Percentiles rank a stretch among this genome's conserved stretches.
These are phyloP conservation scores for Cryptococcus jaspeensis DNA, from an alignment of 1,284 basidiomycete species.

Conservation along the genomic window DNA sequence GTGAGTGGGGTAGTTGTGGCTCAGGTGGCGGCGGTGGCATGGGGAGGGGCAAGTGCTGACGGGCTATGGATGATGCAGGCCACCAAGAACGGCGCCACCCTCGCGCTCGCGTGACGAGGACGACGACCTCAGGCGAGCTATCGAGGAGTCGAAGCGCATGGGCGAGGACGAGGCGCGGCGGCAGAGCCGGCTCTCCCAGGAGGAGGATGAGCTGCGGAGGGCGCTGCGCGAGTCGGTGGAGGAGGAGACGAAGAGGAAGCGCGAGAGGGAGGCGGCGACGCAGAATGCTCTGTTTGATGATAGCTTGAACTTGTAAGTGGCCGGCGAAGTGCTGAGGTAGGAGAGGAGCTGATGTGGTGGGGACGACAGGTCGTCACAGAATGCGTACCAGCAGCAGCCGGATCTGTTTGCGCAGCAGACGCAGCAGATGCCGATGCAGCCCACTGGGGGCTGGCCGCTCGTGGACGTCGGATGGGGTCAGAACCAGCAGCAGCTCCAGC, in stretches of 20 bases:
- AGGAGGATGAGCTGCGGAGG: slow-evolving; percentile 72
- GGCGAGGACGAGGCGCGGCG: slow-evolving; percentile 71
- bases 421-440: slow-evolving; percentile 36
- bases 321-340: not conserved
- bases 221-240: slow-evolving; percentile 83
- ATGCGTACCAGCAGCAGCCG: slow-evolving; percentile 43
- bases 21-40: not conserved
- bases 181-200: slow-evolving; percentile 43
- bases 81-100: slow-evolving; percentile 4
- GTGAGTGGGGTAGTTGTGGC: slow-evolving; percentile 2
- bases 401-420: slow-evolving; percentile 44
- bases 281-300: slow-evolving; percentile 82
- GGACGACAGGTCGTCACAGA: slow-evolving; percentile 21
- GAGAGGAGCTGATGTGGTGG: not conserved
- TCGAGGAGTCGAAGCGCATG: slow-evolving; percentile 80
- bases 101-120: slow-evolving; percentile 59
- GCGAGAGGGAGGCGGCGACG: slow-evolving; percentile 71
- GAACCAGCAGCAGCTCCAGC: slow-evolving; percentile 55
- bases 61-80: not conserved
- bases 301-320: slow-evolving; percentile 63
- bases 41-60: too few relatives aligned
- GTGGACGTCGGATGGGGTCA: slow-evolving; percentile 58
- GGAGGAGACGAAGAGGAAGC: slow-evolving; percentile 72
- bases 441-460: slow-evolving; percentile 56
- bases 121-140: slow-evolving; percentile 74